Evolutionary conservation across 805 yeast genomes (phyloP).

Genomic region (Lachancea sp.): DNA sequence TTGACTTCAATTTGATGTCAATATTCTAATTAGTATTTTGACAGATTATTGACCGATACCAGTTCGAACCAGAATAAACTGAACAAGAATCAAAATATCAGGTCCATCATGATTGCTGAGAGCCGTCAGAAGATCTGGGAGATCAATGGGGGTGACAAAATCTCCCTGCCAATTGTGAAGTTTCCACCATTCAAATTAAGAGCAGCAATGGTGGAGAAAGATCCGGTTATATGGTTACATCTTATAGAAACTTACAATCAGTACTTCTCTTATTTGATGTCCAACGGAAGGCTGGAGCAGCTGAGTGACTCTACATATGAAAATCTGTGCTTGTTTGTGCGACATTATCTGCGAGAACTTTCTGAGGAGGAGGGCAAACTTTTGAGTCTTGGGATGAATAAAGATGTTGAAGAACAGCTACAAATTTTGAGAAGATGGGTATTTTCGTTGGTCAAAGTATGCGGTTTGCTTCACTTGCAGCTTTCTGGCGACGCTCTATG

Average conservation of each 20-base stretch:
- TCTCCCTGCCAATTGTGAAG: slow-evolving; percentile 52
- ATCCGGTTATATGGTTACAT: slow-evolving; percentile 80
- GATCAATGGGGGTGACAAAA: slow-evolving; percentile 10
- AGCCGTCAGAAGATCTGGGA: slow-evolving; percentile 6
- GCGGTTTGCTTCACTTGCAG: slow-evolving; percentile 51
- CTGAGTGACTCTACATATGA: slow-evolving; percentile 51
- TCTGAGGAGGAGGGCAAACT: slow-evolving; percentile 54
- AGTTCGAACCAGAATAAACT: neutral
- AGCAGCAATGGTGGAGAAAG: slow-evolving; percentile 72
- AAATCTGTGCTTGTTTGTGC: slow-evolving; percentile 51
- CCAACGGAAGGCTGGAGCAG: slow-evolving; percentile 32
- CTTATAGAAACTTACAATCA: slow-evolving; percentile 56
- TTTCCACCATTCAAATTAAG: slow-evolving; percentile 72
- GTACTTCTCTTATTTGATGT: slow-evolving; percentile 43
- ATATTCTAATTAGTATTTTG: no score
- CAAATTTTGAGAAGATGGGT: slow-evolving; percentile 42
- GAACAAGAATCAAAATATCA: neutral
- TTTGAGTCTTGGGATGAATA: slow-evolving; percentile 66
- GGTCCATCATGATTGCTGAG: neutral
- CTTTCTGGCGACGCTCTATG: slow-evolving; percentile 57
- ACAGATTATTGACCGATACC: no score
- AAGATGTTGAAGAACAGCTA: slow-evolving; percentile 54
- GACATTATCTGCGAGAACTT: slow-evolving; percentile 53
- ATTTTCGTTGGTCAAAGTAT: slow-evolving; percentile 43
- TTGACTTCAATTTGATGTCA: no score